These are phyloP conservation scores for Fistulinella prunicolor DNA, from an alignment of 768 basidiomycete species.

Conservation along the genomic window DNA sequence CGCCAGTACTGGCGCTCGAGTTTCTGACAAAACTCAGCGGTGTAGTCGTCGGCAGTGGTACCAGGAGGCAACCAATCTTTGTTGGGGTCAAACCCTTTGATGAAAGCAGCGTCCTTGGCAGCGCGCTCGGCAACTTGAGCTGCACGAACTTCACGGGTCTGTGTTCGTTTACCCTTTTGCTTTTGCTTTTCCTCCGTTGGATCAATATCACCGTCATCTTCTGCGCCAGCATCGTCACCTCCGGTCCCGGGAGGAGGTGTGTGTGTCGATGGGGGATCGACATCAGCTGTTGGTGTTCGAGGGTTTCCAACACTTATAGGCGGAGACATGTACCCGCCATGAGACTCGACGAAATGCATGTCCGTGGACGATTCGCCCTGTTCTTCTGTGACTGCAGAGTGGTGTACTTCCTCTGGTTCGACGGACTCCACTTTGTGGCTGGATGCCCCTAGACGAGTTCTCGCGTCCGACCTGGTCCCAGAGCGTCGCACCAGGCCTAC, in stretches of 20 bases:
- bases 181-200: constrained; percentile 35
- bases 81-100: constrained; percentile 68
- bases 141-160: constrained; percentile 41
- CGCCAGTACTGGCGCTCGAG: constrained; percentile 93
- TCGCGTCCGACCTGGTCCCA: constrained; percentile 6
- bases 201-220: constrained; percentile 20
- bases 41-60: constrained; percentile 76
- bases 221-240: constrained; percentile 11
- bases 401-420: constrained; percentile 39
- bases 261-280: constrained; percentile 3
- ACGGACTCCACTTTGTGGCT: constrained; percentile 38
- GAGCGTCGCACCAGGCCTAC: constrained; percentile 40
- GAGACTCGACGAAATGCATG: constrained; percentile 6
- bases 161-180: constrained; percentile 42
- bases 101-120: constrained; percentile 50
- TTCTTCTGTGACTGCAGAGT: constrained; percentile 46
- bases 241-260: constrained; percentile 4
- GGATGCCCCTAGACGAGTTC: constrained; percentile 43
- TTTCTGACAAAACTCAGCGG: constrained; percentile 80
- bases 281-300: constrained; percentile 17
- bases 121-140: constrained; percentile 49
- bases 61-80: constrained; percentile 77
- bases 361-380: constrained; percentile 15
- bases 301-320: constrained; percentile 26
- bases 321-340: constrained; percentile 24